These are phyloP conservation scores for Fusarium torulosum DNA, from an alignment of 2,329 filamentous ascomycete genomes.

Conservation along the genomic window DNA sequence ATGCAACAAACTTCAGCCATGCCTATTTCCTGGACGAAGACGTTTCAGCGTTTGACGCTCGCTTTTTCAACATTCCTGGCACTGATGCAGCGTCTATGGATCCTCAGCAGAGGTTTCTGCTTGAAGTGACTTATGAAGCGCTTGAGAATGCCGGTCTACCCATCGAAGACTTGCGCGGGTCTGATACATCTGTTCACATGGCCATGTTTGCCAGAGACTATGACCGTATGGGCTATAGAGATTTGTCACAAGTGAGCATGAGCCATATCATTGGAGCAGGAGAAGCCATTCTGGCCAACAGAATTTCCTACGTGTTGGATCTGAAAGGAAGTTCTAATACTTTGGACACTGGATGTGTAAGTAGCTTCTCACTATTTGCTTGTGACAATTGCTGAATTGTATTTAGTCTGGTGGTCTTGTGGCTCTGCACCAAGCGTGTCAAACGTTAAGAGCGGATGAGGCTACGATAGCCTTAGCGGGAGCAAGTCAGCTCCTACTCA, in stretches of 20 bases:
- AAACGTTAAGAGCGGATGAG: constrained; percentile 2
- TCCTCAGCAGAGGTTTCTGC: constrained; percentile 7
- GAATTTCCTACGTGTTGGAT: constrained; percentile 9
- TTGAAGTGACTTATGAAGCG: constrained; percentile 9
- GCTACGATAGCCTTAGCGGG: constrained; percentile 2
- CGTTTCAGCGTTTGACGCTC: constrained; percentile 7
- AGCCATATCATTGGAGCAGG: constrained; percentile 2
- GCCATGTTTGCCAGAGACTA: constrained; percentile 9
- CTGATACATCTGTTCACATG: constrained; percentile 11
- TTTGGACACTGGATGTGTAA: constrained; percentile 6
- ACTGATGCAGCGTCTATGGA: constrained; percentile 14
- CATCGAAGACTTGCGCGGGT: not conserved
- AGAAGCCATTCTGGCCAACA: constrained; percentile 10
- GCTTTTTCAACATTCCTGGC: constrained; percentile 11
- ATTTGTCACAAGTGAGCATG: constrained; percentile 9
- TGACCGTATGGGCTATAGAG: constrained; percentile 6
- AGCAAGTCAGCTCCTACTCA: constrained; percentile 2
- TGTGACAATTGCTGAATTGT: too few species aligned
- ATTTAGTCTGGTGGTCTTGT: constrained; percentile 8
- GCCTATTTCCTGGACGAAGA: constrained; percentile 11
- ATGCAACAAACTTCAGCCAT: constrained; percentile 7
- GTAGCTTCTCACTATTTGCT: too few species aligned
- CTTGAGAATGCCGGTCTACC: constrained; percentile 4
- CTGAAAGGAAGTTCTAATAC: constrained; percentile 6
- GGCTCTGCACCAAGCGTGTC: constrained; percentile 7